Base-by-base conservation (phyloP, 1,139 yeast species). In the Yamadazyma sp. region DNA sequence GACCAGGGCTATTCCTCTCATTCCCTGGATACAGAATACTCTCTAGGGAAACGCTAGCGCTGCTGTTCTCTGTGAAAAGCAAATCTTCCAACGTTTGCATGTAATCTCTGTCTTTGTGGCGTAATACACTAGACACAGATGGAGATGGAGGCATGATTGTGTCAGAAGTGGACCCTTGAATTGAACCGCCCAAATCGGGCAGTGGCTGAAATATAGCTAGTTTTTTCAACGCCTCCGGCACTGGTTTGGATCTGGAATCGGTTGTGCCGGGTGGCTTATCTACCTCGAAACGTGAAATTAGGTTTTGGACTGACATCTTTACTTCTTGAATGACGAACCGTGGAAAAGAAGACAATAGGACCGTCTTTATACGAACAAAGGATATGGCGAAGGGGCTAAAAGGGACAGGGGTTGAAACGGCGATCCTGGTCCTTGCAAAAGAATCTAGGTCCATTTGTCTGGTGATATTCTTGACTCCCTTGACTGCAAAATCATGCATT, bases 201-300 rank as follows among this genome's bases (percentile, higher is more conserved):
- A 6, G 4, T 15, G 22, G 22, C 20, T 16, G 17, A 17, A 17
- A 17, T 29, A 17, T 29, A 7, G 12, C 12, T 10, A 4, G 4
- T 10, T n/a, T 17, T 12, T 6, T 15, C 8, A 29, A 29, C 22
- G 6, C 11, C 20, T 17, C n/a, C 5, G 31, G 22, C 5, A 4
- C 20, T 15, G 31, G 12, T 9, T 27, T 15, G 9, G 22, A 5
- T n/a, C 17, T 15, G 9, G 22, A 5, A 9, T 29, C 17, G 3
- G n/a, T 9, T 8, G 11, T 12, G 5, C 10, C 31, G 3, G 11
- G 14, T 10, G 31, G 22, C 11, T 16, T 10, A 7, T 27, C 12
- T 12, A 17, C 23, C 22, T 37, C 40, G 11, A 37, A 37, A 23
- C 37, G 20, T 3, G 40, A 37, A 10, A 37, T 37, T 23, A 37